Percentiles rank a stretch among this genome's conserved stretches.
These are phyloP conservation scores for Xylaria scruposa DNA, from an alignment of 495 filamentous ascomycete genomes.

Conservation along the genomic window DNA sequence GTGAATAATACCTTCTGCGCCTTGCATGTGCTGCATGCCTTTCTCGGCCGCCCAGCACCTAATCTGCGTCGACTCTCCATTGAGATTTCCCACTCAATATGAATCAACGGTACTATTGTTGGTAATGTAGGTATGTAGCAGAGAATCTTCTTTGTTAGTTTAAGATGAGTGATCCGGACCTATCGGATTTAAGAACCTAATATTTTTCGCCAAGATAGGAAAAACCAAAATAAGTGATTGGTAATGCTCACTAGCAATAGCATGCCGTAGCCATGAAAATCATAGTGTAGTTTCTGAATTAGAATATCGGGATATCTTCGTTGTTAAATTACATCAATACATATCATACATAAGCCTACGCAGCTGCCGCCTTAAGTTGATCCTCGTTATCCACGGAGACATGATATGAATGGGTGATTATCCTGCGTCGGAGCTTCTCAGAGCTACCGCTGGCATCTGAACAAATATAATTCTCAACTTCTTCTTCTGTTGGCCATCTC, in stretches of 20 bases:
- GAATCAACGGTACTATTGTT: not conserved
- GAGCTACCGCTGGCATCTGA: constrained; percentile 30
- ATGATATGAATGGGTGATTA: constrained; percentile 4
- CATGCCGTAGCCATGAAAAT: not conserved
- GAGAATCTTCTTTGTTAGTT: not conserved
- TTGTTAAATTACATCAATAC: not conserved
- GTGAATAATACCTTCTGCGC: constrained; percentile 9
- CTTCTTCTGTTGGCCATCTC: constrained; percentile 40
- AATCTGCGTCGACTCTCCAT: constrained; percentile 2
- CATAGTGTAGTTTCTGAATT: not conserved
- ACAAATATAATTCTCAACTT: constrained; percentile 31
- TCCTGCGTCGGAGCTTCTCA: constrained; percentile 27
- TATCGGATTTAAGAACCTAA: not conserved
- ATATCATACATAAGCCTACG: constrained; percentile 21
- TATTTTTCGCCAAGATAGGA: not conserved
- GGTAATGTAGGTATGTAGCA: not conserved
- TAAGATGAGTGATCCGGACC: not conserved
- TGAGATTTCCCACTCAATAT: not conserved
- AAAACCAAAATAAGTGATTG: not conserved
- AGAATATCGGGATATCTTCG: constrained; percentile 16
- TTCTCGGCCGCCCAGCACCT: constrained; percentile 9
- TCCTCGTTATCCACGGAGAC: not conserved
- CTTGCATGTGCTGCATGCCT: constrained; percentile 13
- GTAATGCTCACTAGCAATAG: not conserved
- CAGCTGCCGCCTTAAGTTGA: not conserved